Evolutionary conservation across 2,329 filamentous ascomycete genomes (phyloP).

Genomic region (Monosporascus sp.): DNA sequence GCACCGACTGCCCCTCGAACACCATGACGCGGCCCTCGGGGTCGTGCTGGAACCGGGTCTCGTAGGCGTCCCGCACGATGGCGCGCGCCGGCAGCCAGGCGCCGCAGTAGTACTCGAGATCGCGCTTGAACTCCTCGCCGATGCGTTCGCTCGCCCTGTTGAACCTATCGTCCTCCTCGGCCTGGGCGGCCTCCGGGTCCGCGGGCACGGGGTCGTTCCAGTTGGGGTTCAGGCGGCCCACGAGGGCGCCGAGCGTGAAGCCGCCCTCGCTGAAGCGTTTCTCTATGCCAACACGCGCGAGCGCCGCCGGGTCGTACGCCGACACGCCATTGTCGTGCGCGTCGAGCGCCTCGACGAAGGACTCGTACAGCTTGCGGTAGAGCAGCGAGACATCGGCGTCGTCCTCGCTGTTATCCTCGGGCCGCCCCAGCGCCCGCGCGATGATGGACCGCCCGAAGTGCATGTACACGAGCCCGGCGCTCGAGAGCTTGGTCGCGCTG

Average conservation of each 20-base stretch:
- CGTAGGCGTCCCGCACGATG: slow-evolving; percentile 72
- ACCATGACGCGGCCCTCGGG: slow-evolving; percentile 75
- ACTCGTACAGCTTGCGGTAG: slow-evolving; percentile 84
- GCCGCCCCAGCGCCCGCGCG: slow-evolving; percentile 48
- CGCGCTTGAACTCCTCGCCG: slow-evolving; percentile 80
- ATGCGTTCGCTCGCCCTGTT: slow-evolving; percentile 72
- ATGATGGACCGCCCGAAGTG: slow-evolving; percentile 89
- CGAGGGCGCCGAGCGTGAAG: slow-evolving; percentile 79
- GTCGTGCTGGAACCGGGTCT: slow-evolving; percentile 62
- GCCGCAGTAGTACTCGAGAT: slow-evolving; percentile 68
- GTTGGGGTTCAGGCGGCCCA: slow-evolving; percentile 73
- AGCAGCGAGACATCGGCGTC: slow-evolving; percentile 67
- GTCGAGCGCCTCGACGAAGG: slow-evolving; percentile 93
- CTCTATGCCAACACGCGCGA: slow-evolving; percentile 66
- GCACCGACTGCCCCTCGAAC: slow-evolving; percentile 70
- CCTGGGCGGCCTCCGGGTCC: slow-evolving; percentile 57
- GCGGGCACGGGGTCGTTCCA: slow-evolving; percentile 63
- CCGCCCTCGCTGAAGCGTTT: slow-evolving; percentile 81
- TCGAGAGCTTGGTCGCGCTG: slow-evolving; percentile 76
- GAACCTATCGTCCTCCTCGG: slow-evolving; percentile 78
- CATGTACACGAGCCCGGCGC: slow-evolving; percentile 89
- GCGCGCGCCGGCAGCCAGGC: slow-evolving; percentile 86
- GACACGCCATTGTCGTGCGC: slow-evolving; percentile 96
- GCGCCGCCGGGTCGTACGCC: slow-evolving; percentile 66
- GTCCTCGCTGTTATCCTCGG: slow-evolving; percentile 39